Evolutionary conservation across 2,329 filamentous ascomycete species (phyloP), one percentile per base, ranked within the genome.

Genomic region (Zymoseptoria pseudotritici): DNA sequence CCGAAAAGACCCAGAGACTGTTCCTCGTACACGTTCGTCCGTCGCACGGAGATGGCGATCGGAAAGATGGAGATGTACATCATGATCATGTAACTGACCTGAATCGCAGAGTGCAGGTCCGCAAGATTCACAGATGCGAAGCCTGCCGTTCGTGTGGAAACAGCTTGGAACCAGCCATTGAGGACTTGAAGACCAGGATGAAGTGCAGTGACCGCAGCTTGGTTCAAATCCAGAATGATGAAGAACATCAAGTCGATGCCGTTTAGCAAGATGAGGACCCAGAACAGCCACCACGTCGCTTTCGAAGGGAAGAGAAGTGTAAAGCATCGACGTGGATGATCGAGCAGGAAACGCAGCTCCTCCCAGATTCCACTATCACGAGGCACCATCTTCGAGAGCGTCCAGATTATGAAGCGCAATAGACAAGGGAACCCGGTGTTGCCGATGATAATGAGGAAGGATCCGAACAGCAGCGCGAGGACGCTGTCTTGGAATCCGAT

Each of bases 61-160:
- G 93, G 93, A 68, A 96, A 96, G 61, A 97, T 90, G 60, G 92
- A 96, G 63, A 97, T 96, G 75, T 97, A 97, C 94, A 97, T 97
- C 94, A 97, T 97, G 74, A 97, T 87, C 75, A 97, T 80, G 77
- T 97, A 97, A 22, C 91, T 90, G 13, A 95, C 91, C 69, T 96
- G 92, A 60, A 97, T 90, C 2, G 89, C 94, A 1, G 94, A 92
- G 66, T 97, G 92, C 1, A 99, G 79, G 0, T 83, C 77, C 1
- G 88, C 79, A 49, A 97, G 77, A 71, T 88, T 91, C 67, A 97
- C 84, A 29, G 89, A 89, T 1, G 89, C 82, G 70, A 97, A 96
- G 0, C 94, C 93, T 3, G 94, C 93, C 0, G 94, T 97, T 71
- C 94, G 82, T 0, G 93, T 97, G 4, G 90, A 87, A 0, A 88